Evolutionary conservation across 768 basidiomycete genomes (phyloP).

Genomic region (Pisolithus sp.): DNA sequence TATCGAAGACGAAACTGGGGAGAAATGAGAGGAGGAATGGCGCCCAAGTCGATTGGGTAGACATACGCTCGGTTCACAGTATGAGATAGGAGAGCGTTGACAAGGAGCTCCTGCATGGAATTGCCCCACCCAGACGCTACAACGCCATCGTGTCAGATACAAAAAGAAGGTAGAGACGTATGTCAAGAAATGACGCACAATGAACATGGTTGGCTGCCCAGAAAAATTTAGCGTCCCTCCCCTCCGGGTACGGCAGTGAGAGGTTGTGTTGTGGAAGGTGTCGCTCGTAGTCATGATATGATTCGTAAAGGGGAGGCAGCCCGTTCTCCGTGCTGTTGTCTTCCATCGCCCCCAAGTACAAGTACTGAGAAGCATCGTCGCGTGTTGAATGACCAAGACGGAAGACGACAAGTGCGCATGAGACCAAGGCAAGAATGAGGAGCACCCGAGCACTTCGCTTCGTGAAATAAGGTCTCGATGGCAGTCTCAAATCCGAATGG

Average conservation of each 20-base stretch:
- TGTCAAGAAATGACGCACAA: constrained; percentile 19
- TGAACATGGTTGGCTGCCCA: constrained; percentile 44
- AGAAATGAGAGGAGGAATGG: neutral
- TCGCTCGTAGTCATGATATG: constrained; percentile 39
- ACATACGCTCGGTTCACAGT: constrained; percentile 44
- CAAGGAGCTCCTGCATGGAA: constrained; percentile 49
- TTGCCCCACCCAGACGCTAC: constrained; percentile 58
- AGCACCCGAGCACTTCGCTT: constrained; percentile 8
- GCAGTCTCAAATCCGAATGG: neutral
- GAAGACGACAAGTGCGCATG: constrained; percentile 12
- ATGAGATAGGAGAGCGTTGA: constrained; percentile 46
- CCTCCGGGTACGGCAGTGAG: constrained; percentile 35
- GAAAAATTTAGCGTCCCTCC: constrained; percentile 37
- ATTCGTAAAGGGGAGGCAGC: constrained; percentile 40
- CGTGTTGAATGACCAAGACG: neutral
- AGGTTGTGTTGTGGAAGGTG: constrained; percentile 40
- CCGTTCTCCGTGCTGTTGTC: constrained; percentile 1
- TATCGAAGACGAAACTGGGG: constrained; percentile 48
- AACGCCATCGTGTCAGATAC: neutral
- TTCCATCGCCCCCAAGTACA: constrained; percentile 1
- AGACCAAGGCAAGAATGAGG: constrained; percentile 6
- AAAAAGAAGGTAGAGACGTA: neutral
- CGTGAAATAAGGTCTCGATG: neutral
- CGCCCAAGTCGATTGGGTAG: too few relatives aligned
- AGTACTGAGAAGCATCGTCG: neutral